These are phyloP conservation scores for Neonectria coccinea DNA, from an alignment of 2,329 filamentous ascomycete genomes.

Conservation along the genomic window DNA sequence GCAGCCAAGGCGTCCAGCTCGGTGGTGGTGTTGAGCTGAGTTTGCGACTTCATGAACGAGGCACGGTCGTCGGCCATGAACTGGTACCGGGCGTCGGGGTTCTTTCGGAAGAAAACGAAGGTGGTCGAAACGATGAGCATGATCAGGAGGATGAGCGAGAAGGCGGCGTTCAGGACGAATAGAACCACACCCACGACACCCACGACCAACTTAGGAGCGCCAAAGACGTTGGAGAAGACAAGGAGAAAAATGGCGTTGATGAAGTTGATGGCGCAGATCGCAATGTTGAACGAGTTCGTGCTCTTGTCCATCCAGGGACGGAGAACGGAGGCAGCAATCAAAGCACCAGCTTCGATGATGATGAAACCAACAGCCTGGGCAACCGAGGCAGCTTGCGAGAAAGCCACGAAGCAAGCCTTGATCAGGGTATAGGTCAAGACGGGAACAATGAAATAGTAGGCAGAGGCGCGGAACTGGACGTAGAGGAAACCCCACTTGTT, in stretches of 20 bases:
- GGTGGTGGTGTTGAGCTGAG: constrained; percentile 79
- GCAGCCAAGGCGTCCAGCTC: constrained; percentile 91
- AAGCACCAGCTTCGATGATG: constrained; percentile 81
- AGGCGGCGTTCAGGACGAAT: constrained; percentile 87
- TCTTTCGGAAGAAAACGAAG: constrained; percentile 86
- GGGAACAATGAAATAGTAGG: constrained; percentile 94
- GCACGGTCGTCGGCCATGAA: constrained; percentile 96
- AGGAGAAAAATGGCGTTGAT: constrained; percentile 89
- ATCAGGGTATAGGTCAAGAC: constrained; percentile 82
- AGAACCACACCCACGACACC: constrained; percentile 91
- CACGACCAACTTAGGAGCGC: constrained; percentile 83
- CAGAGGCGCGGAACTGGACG: constrained; percentile 94
- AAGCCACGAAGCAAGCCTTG: constrained; percentile 90
- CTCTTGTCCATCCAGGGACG: constrained; percentile 99
- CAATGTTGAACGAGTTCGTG: constrained; percentile 96
- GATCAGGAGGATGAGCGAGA: constrained; percentile 83
- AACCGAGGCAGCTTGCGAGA: constrained; percentile 76
- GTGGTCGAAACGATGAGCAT: constrained; percentile 74
- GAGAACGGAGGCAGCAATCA: constrained; percentile 83
- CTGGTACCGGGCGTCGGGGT: constrained; percentile 94
- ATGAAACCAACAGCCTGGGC: constrained; percentile 86
- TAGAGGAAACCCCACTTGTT: constrained; percentile 99
- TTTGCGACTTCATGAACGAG: constrained; percentile 97
- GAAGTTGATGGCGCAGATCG: constrained; percentile 91
- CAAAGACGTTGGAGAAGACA: constrained; percentile 88